A percentile compares a stretch with the other conserved stretches of the same genome.
Evolutionary conservation across 2,329 filamentous ascomycete genomes (phyloP).

Genomic region (Anthostomella pinea): DNA sequence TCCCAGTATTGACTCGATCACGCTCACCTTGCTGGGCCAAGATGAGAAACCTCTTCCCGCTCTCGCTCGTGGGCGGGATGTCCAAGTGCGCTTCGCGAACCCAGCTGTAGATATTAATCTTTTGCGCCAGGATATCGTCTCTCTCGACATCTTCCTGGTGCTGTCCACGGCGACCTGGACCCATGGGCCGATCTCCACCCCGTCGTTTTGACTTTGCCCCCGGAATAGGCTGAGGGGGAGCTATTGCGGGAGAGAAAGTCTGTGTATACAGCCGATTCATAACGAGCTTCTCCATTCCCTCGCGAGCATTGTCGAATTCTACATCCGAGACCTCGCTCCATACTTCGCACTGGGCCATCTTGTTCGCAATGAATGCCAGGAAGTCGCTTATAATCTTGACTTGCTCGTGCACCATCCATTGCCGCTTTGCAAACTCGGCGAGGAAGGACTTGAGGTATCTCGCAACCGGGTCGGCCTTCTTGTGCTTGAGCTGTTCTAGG

Average conservation of each 20-base stretch:
- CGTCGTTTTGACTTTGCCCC: constrained; percentile 66
- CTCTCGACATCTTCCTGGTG: constrained; percentile 98
- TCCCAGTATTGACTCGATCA: constrained; percentile 1
- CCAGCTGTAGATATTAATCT: constrained; percentile 96
- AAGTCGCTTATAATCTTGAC: constrained; percentile 99
- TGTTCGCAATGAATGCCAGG: constrained; percentile 92
- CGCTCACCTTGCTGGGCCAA: constrained; percentile 78
- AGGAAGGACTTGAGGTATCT: constrained; percentile 94
- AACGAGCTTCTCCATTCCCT: constrained; percentile 99
- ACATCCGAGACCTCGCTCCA: constrained; percentile 95
- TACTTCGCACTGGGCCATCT: constrained; percentile 96
- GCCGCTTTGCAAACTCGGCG: constrained; percentile 90
- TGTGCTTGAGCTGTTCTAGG: constrained; percentile 89
- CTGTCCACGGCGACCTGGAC: constrained; percentile 84
- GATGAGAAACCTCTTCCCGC: constrained; percentile 81
- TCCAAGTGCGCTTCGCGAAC: constrained; percentile 90
- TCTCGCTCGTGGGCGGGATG: constrained; percentile 79
- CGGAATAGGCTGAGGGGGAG: constrained; percentile 70
- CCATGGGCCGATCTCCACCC: constrained; percentile 65
- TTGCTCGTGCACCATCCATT: constrained; percentile 99
- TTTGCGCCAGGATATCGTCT: constrained; percentile 93
- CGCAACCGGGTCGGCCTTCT: constrained; percentile 96
- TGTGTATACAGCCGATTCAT: constrained; percentile 97
- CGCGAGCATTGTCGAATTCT: constrained; percentile 96
- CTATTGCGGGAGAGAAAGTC: constrained; percentile 93